phyloP scores from a whole-genome alignment of 306 rosid species.

The Betula pendula region DNA sequence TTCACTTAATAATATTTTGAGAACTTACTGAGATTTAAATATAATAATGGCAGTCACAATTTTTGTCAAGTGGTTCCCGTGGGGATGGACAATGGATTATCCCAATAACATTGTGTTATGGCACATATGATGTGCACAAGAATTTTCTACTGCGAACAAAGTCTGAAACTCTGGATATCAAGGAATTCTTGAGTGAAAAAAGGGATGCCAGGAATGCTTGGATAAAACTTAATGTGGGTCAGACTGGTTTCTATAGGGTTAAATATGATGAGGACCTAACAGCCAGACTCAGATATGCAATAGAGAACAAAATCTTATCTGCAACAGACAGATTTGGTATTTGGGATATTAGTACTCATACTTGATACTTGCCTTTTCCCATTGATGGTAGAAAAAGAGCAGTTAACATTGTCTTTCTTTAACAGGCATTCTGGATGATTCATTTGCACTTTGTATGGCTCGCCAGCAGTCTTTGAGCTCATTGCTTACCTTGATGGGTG shows the following conservation, averaged over 20 bases:
- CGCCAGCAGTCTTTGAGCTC: slow-evolving; percentile 63
- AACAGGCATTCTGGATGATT: slow-evolving; percentile 87
- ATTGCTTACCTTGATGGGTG: slow-evolving; percentile 76
- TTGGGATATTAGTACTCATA: slow-evolving; percentile 18
- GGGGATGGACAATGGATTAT: slow-evolving; percentile 90
- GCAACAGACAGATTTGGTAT: slow-evolving; percentile 85
- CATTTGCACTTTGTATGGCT: slow-evolving; percentile 82
- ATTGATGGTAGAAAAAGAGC: slow-evolving; percentile 12
- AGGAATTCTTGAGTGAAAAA: slow-evolving; percentile 42
- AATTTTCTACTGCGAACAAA: slow-evolving; percentile 67
- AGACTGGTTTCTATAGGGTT: slow-evolving; percentile 95
- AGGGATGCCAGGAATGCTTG: slow-evolving; percentile 40
- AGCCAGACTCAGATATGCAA: slow-evolving; percentile 72
- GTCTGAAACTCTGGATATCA: slow-evolving; percentile 54
- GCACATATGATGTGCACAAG: slow-evolving; percentile 67
- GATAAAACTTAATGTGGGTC: slow-evolving; percentile 91
- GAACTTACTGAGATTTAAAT: slow-evolving; percentile 6
- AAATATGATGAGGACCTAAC: slow-evolving; percentile 79
- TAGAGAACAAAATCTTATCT: slow-evolving; percentile 66
- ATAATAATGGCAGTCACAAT: slow-evolving; percentile 64
- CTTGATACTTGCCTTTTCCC: background rate
- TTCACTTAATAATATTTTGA: background rate
- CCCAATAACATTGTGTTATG: slow-evolving; percentile 72
- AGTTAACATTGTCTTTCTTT: slow-evolving; percentile 30
- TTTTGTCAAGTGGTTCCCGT: slow-evolving; percentile 74